phyloP scores from a whole-genome alignment of 1,284 basidiomycete genomes.

The Malassezia dermatis region DNA sequence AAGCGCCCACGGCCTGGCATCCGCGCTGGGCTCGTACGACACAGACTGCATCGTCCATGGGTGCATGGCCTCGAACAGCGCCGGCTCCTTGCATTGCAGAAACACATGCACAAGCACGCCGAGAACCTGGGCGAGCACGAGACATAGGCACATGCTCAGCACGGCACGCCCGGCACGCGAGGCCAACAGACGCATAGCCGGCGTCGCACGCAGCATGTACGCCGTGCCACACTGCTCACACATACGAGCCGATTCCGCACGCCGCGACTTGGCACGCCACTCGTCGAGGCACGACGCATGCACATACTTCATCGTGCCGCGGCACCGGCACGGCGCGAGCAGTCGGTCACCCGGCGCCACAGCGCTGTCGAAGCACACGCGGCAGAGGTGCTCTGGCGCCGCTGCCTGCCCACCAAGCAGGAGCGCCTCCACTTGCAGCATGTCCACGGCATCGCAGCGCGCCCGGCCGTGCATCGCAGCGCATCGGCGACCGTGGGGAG shows the following conservation, averaged over 20 bases:
- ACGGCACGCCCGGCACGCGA: conserved; percentile 23
- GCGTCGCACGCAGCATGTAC: conserved; percentile 30
- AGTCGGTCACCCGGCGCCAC: conserved; percentile 13
- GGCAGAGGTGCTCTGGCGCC: conserved; percentile 1
- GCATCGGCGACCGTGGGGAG: background rate
- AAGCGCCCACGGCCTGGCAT: background rate
- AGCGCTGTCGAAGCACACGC: conserved; percentile 10
- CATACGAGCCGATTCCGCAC: conserved; percentile 22
- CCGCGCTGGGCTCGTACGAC: background rate
- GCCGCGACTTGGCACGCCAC: conserved; percentile 28
- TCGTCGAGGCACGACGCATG: conserved; percentile 37
- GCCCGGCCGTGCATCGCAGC: background rate
- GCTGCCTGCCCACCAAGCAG: background rate
- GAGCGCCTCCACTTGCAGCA: conserved; percentile 11
- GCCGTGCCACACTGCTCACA: conserved; percentile 42
- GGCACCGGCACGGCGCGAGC: conserved; percentile 31
- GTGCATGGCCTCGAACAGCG: conserved; percentile 3
- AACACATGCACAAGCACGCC: conserved; percentile 21
- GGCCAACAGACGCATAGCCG: conserved; percentile 26
- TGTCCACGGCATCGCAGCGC: conserved; percentile 2
- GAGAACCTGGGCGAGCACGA: conserved; percentile 22
- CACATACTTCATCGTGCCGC: conserved; percentile 43
- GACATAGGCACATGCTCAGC: conserved; percentile 23
- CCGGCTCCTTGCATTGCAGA: conserved; percentile 22
- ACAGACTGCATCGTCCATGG: conserved; percentile 5